These are phyloP conservation scores for Ganoderma sinense DNA, from an alignment of 1,284 basidiomycete species.

Conservation along the genomic window DNA sequence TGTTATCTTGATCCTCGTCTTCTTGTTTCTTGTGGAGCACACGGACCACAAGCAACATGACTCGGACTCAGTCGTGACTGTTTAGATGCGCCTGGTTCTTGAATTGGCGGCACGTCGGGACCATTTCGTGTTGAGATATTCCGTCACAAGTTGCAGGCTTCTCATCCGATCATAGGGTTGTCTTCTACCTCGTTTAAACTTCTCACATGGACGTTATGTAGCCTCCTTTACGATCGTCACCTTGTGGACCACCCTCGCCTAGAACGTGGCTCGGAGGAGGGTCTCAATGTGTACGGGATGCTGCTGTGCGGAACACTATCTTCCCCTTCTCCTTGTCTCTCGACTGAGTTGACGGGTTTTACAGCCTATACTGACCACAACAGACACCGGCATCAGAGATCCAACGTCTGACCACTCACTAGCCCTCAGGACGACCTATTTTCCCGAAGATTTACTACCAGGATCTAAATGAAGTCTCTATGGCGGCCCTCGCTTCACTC, in stretches of 20 bases:
- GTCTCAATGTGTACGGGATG: not conserved
- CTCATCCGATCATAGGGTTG: not conserved
- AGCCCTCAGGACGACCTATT: not conserved
- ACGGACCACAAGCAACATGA: no score
- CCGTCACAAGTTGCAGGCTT: not conserved
- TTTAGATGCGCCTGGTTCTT: not conserved
- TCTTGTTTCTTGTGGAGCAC: no score
- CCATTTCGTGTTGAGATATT: not conserved
- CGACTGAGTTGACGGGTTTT: not conserved
- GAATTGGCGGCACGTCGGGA: not conserved
- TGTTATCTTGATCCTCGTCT: no score
- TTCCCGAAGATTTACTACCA: not conserved
- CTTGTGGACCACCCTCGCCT: not conserved
- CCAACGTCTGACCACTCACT: not conserved
- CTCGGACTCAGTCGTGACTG: no score
- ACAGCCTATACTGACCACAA: not conserved
- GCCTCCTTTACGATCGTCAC: not conserved
- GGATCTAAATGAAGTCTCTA: conserved; percentile 24
- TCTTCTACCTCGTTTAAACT: not conserved
- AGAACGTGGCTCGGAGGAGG: not conserved
- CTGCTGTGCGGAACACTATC: no score
- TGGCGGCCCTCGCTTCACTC: conserved; percentile 17
- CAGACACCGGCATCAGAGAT: not conserved
- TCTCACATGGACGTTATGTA: not conserved
- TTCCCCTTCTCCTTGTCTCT: not conserved